Evolutionary conservation across 352 stramenopile genomes (phyloP).

Genomic region (Peronospora destructor): DNA sequence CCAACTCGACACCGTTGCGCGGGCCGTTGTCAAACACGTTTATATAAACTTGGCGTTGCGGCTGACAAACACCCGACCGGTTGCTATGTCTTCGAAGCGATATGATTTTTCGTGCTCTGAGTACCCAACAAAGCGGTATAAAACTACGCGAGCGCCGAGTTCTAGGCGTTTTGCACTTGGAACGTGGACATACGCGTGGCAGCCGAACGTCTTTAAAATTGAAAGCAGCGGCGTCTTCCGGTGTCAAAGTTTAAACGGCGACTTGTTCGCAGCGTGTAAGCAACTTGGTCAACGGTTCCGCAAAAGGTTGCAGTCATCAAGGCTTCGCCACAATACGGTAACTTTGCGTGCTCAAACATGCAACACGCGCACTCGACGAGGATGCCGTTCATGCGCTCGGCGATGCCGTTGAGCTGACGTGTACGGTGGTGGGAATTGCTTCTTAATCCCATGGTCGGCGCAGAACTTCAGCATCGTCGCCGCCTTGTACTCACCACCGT

Average conservation of each 20-base stretch:
- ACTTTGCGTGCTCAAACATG: not conserved
- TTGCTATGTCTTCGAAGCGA: too few relatives aligned
- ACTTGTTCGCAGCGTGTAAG: not conserved
- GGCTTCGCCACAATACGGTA: not conserved
- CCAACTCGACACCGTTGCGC: too few relatives aligned
- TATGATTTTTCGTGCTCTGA: too few relatives aligned
- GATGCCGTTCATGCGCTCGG: not conserved
- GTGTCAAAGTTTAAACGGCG: not conserved
- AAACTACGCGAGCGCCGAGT: too few relatives aligned
- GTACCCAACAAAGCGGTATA: too few relatives aligned
- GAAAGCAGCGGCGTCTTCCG: not conserved
- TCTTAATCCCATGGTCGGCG: slow-evolving; percentile 2
- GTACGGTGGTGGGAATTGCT: slow-evolving; percentile 13
- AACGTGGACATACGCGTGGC: not conserved
- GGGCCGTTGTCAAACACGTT: too few relatives aligned
- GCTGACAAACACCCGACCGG: too few relatives aligned
- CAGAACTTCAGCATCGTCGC: slow-evolving; percentile 8
- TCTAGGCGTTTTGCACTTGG: too few relatives aligned
- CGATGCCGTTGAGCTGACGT: slow-evolving; percentile 2
- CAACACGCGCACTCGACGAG: not conserved
- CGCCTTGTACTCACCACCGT: slow-evolving; percentile 20
- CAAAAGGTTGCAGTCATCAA: not conserved
- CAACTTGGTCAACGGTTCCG: not conserved
- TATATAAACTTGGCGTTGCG: too few relatives aligned
- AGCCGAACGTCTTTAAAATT: not conserved